A percentile compares a stretch with the other conserved stretches of the same genome.
Evolutionary conservation across 164 flowering plant species (phyloP).

Genomic region (Liriodendron chinense): DNA sequence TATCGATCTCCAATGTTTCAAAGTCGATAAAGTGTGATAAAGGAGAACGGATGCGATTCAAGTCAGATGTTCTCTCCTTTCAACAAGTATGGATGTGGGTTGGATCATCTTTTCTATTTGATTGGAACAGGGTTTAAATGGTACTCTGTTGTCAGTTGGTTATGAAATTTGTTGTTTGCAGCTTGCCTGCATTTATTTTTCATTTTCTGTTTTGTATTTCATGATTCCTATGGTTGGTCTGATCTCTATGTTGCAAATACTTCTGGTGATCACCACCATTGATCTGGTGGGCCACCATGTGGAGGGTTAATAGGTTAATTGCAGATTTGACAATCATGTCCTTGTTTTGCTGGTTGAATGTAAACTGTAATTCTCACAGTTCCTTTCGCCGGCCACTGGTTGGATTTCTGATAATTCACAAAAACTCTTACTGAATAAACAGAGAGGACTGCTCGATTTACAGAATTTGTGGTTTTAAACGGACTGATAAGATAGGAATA

Average conservation of each 20-base stretch:
- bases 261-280: no score
- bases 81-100: conserved; percentile 55
- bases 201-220: background rate
- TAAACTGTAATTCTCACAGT: background rate
- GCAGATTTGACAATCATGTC: background rate
- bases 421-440: no score
- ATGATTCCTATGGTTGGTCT: background rate
- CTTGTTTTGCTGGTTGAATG: background rate
- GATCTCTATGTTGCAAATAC: background rate
- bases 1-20: conserved; percentile 55
- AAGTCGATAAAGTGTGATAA: conserved; percentile 88
- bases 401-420: no score
- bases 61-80: conserved; percentile 84
- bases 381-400: background rate
- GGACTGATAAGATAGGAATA: no score
- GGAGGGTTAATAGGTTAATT: no score
- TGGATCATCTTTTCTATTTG: background rate
- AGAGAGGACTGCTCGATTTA: no score
- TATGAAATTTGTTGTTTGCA: no score
- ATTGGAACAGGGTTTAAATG: background rate
- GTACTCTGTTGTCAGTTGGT: background rate
- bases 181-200: background rate
- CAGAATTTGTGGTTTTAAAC: no score
- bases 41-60: conserved; percentile 85
- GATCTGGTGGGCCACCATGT: no score